phyloP scores from a whole-genome alignment of 345 rosid genomes.

The Citrus mangshanensis region DNA sequence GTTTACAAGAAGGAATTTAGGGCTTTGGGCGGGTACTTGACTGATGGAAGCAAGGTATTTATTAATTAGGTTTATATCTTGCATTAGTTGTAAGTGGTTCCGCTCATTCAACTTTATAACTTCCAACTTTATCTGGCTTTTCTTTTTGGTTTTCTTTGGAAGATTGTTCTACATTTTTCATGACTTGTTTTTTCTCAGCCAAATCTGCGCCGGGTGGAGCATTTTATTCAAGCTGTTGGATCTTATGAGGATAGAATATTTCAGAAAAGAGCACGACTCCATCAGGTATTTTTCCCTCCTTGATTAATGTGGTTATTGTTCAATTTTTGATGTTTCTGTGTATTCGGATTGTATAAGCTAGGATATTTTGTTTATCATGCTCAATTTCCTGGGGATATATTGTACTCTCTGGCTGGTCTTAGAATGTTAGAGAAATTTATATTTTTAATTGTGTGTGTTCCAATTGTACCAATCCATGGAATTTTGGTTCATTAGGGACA shows the following conservation, averaged over 20 bases:
- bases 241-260: constrained; percentile 79
- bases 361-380: not conserved
- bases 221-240: constrained; percentile 89
- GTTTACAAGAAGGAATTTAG: constrained; percentile 85
- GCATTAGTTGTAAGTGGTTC: not conserved
- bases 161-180: constrained; percentile 7
- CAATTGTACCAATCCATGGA: not conserved
- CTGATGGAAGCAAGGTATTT: constrained; percentile 72
- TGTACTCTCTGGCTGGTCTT: not conserved
- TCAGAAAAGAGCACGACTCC: constrained; percentile 70
- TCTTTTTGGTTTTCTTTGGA: constrained; percentile 12
- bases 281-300: constrained; percentile 48
- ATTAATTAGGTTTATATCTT: not conserved
- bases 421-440: not conserved
- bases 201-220: constrained; percentile 68
- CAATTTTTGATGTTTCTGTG: not conserved
- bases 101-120: not conserved
- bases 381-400: not conserved
- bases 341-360: not conserved
- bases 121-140: constrained; percentile 8
- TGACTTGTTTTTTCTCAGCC: constrained; percentile 49
- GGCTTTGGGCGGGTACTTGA: constrained; percentile 62
- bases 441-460: not conserved
- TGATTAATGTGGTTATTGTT: not conserved
- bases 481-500: not conserved